Conservation (phyloP, 345 rosid species). For the Corchorus olitorius region DNA sequence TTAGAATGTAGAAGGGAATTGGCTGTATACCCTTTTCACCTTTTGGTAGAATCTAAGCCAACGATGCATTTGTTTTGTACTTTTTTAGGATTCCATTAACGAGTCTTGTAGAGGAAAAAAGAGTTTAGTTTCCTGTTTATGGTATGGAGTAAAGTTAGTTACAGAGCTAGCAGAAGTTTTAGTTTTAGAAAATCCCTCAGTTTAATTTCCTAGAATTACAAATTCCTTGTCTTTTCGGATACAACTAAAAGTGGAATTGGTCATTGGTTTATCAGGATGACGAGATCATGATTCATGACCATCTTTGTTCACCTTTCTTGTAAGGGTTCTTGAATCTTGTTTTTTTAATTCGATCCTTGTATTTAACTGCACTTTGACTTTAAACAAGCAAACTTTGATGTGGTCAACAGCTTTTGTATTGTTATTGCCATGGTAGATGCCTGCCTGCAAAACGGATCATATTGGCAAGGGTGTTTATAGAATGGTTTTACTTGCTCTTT, state of each 20-base stretch:
- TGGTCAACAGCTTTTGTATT: not conserved
- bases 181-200: not conserved
- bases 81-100: slow-evolving; percentile 20
- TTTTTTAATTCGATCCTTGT: not conserved
- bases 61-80: slow-evolving; percentile 19
- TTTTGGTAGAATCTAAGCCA: slow-evolving; percentile 30
- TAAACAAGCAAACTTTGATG: not conserved
- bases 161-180: not conserved
- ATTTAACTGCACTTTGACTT: not conserved
- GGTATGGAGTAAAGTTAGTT: not conserved
- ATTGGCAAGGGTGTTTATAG: not conserved
- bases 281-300: not conserved
- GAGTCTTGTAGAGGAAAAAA: slow-evolving; percentile 25
- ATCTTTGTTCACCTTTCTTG: slow-evolving; percentile 1
- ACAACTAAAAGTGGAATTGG: not conserved
- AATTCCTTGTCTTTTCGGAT: not conserved
- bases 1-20: slow-evolving; percentile 8
- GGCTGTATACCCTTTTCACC: not conserved
- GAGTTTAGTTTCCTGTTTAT: not conserved
- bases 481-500: slow-evolving; percentile 5
- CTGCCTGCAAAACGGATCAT: not conserved
- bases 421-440: not conserved
- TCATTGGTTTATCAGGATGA: slow-evolving; percentile 1
- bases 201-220: not conserved
- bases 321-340: not conserved